Conservation (phyloP, 2,329 filamentous ascomycete species). For the Fusarium euwallaceae region DNA sequence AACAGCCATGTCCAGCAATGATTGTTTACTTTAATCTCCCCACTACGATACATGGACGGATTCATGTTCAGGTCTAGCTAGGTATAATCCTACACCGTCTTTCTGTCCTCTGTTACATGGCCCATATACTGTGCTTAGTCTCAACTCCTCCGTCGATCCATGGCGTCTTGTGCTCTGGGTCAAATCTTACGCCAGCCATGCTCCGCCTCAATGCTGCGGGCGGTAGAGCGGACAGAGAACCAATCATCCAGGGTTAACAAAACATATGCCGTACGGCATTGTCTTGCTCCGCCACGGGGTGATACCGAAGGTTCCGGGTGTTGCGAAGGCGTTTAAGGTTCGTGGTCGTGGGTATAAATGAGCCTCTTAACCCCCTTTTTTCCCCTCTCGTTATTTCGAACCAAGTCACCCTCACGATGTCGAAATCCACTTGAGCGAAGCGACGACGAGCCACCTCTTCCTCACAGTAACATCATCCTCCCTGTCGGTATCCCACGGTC, state of each 20-base stretch:
- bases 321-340: background rate
- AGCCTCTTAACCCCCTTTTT: background rate
- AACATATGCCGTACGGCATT: slow-evolving; percentile 2
- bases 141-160: background rate
- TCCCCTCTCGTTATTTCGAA: background rate
- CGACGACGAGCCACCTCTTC: slow-evolving; percentile 79
- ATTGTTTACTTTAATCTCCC: slow-evolving; percentile 1
- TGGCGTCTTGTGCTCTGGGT: background rate
- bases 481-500: slow-evolving; percentile 72
- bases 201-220: slow-evolving; percentile 32
- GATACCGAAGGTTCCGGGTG: background rate
- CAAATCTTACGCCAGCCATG: slow-evolving; percentile 12
- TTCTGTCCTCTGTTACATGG: background rate
- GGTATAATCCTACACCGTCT: background rate
- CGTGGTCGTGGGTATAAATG: slow-evolving; percentile 20
- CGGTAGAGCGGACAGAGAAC: slow-evolving; percentile 14
- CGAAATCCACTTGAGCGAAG: slow-evolving; percentile 59
- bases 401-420: slow-evolving; percentile 24
- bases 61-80: background rate
- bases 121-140: background rate
- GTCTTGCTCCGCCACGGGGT: slow-evolving; percentile 31
- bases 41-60: background rate
- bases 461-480: slow-evolving; percentile 73
- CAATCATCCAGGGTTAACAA: slow-evolving; percentile 17
- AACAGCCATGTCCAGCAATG: background rate